phyloP scores from a whole-genome alignment of 2,329 filamentous ascomycete species.

The Sclerotiophoma versabilis region DNA sequence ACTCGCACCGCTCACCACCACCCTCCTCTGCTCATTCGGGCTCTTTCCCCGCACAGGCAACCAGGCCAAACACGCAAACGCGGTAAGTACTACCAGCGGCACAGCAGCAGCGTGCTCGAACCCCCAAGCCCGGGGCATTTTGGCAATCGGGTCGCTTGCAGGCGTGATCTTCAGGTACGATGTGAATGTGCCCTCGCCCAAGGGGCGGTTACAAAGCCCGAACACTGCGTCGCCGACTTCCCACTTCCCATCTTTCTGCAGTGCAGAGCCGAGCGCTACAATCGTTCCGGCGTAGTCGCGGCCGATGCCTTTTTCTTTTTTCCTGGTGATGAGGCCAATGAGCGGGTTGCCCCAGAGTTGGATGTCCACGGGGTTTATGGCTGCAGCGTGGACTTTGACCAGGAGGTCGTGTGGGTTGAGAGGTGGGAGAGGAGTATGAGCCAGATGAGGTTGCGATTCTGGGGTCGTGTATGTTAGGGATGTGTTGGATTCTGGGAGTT shows the following conservation, averaged over 20 bases:
- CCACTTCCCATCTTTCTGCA: slow-evolving; percentile 26
- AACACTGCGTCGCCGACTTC: slow-evolving; percentile 34
- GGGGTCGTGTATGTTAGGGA: slow-evolving; percentile 39
- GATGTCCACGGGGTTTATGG: slow-evolving; percentile 56
- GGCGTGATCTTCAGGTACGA: slow-evolving; percentile 31
- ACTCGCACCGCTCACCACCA: slow-evolving; percentile 41
- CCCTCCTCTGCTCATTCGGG: slow-evolving; percentile 22
- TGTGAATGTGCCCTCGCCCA: slow-evolving; percentile 38
- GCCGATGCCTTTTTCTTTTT: slow-evolving; percentile 50
- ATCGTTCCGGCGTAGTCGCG: slow-evolving; percentile 56
- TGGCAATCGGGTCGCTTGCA: slow-evolving; percentile 30
- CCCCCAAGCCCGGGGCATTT: slow-evolving; percentile 28
- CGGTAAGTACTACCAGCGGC: slow-evolving; percentile 50
- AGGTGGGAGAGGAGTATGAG: slow-evolving; percentile 22
- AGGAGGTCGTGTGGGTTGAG: slow-evolving; percentile 39
- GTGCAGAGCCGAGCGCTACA: slow-evolving; percentile 37
- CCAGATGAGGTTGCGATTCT: slow-evolving; percentile 32
- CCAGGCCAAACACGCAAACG: slow-evolving; percentile 43
- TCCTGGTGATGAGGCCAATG: slow-evolving; percentile 33
- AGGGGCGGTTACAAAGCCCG: slow-evolving; percentile 32
- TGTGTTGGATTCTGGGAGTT: slow-evolving; percentile 31
- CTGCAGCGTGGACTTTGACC: slow-evolving; percentile 53
- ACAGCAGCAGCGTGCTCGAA: slow-evolving; percentile 38
- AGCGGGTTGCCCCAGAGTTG: slow-evolving; percentile 47
- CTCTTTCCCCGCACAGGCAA: slow-evolving; percentile 22